Base-by-base conservation (phyloP, 495 filamentous ascomycete genomes). In the Cercophora sp. region DNA sequence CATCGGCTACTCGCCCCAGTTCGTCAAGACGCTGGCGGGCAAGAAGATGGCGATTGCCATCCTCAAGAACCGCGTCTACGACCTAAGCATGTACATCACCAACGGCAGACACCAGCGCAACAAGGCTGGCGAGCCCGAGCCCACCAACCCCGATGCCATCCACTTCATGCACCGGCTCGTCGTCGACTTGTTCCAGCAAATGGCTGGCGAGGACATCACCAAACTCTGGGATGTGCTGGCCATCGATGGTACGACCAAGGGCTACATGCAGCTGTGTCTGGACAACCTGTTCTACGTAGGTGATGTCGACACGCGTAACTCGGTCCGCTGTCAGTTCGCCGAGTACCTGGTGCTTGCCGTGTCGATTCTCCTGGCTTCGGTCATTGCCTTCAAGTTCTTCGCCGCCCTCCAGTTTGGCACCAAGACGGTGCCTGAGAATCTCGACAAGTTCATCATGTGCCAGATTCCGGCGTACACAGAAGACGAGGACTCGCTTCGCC, bases 391-490 rank as follows among this genome's bases (percentile, higher is more conserved):
- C 83, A 99, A 97, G 67, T 99, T 99, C 77, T 78, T 96, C 52
- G 93, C 93, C 9, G 93, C 93, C 1, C 74, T 99, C 56, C 93
- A 99, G 63, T 97, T 99, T 57, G 85, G 87, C 29, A 82, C 75
- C 63, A 96, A 96, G 76, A 95, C 86, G 50, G 74, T 90, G 23
- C 93, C 93, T 0, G 93, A 97, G 71, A 91, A 96, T 63, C 78
- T 96, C 32, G 93, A 99, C 73, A 97, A 97, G 66, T 99, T 99
- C 65, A 75, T 99, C 64, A 97, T 99, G 68, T 94, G 88, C 66
- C 94, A 96, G 69, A 91, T 99, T 27, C 93, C 93, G 2, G 93
- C 87, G 9, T 99, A 99, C 68, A 99, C 93, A 2, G 93, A 99
- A 74, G 93, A 96, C 61, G 93, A 99, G 69, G 93, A 99, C 1